Evolutionary conservation across 441 rosid species (phyloP), one percentile per base, ranked within the genome.

Genomic region (Geranium incanum): DNA sequence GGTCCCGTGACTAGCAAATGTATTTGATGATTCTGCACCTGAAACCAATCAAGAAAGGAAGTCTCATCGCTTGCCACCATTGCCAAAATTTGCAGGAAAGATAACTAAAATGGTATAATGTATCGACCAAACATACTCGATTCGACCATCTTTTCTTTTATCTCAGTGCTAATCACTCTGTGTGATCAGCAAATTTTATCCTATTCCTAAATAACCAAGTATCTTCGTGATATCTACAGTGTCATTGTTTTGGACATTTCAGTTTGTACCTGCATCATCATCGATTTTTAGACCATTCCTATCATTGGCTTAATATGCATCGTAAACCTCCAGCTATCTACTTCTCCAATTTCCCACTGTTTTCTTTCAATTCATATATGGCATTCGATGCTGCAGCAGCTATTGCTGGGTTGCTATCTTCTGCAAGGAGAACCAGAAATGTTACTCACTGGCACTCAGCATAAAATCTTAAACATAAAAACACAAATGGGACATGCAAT

Each of bases 301-400:
- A 33, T 65, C 67, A 39, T 36, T 5, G 77, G 74, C 70, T 84
- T 83, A 37, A 75, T 68, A 82, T 88, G 84, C 93, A 88, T 85
- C 85, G 81, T 88, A 76, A 94, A 90, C 82, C 91, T 87, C 90
- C 89, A 90, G 73, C 86, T 90, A 76, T 94, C 97, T 71, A 97
- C 97, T 84, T 90, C 97, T 79, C 87, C 94, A 52, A 95, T 87
- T 79, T 92, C 93, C 97, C 97, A 95, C 76, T 89, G 99, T 78
- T 89, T 89, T 84, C 0, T 92, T 89, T 43, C 81, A 95, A 79
- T 64, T 86, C 96, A 37, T 71, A 75, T 15, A 92, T 90, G 5
- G 97, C 87, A 76, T 78, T 90, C 1, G 88, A 86, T 59, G 97
- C 99, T 3, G 97, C 97, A 0, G 80, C 79, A 8, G 97, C 89